phyloP scores from a whole-genome alignment of 768 basidiomycete species.

The Russula virescens region DNA sequence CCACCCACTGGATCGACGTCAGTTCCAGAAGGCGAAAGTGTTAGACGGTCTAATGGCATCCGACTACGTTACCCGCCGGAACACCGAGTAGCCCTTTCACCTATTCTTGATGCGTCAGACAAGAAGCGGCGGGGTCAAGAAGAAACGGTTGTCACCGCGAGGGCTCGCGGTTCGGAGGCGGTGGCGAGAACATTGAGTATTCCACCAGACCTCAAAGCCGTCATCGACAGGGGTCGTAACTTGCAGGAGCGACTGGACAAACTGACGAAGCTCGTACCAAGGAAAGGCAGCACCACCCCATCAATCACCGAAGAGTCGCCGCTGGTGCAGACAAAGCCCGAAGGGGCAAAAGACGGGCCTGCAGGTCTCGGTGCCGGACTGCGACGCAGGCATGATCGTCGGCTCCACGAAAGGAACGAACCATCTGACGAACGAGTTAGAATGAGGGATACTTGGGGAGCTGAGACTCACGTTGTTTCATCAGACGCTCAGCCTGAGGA shows the following conservation, averaged over 20 bases:
- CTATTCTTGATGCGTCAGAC: background rate
- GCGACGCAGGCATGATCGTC: background rate
- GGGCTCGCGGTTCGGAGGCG: background rate
- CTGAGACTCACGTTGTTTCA: background rate
- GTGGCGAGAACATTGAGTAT: background rate
- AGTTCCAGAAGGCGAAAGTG: background rate
- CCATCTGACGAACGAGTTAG: background rate
- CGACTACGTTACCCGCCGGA: no score
- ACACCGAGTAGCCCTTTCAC: no score
- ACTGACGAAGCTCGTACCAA: background rate
- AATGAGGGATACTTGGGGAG: background rate
- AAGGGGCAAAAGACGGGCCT: background rate
- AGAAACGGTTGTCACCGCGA: background rate
- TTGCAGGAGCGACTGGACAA: background rate
- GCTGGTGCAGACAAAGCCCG: background rate
- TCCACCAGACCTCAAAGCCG: background rate
- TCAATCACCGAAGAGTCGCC: background rate
- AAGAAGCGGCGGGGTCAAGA: background rate
- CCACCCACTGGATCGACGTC: conserved; percentile 3
- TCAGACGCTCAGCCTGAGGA: background rate
- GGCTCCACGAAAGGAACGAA: background rate
- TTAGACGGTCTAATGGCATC: background rate
- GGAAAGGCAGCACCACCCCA: background rate
- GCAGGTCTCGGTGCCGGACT: background rate
- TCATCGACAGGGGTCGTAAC: background rate